Evolutionary conservation across 2,329 filamentous ascomycete genomes (phyloP), one percentile per base, ranked within the genome.

Genomic region (Fusarium domesticum): DNA sequence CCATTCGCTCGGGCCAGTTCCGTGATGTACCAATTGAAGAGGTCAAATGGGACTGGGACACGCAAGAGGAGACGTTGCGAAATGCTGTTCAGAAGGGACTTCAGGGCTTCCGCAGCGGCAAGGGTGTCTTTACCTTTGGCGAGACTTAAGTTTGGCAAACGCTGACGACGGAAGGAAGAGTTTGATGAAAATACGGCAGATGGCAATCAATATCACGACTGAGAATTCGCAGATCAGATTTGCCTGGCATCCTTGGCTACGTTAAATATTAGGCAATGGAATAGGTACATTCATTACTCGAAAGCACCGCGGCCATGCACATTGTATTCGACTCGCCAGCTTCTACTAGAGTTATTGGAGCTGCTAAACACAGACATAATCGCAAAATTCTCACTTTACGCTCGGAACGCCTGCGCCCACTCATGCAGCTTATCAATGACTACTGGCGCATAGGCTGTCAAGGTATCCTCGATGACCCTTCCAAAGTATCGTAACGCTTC

Each of bases 401-500:
- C 84, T 65, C 88, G 80, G 73, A 92, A 92, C 41, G 88, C 87
- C 72, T 98, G 93, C 49, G 95, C 88, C 71, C 96, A 83, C 58
- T 92, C 90, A 71, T 98, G 93, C 56, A 97, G 73, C 58, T 89
- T 84, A 72, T 98, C 93, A 72, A 98, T 96, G 31, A 97, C 86
- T 4, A 95, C 89, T 0, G 91, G 90, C 57, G 95, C 91, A 59
- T 95, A 84, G 36, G 90, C 90, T 65, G 88, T 91, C 51, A 93
- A 77, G 51, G 89, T 92, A 64, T 96, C 90, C 57, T 93, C 88
- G 62, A 98, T 95, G 47, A 97, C 77, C 50, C 86, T 81, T 58
- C 95, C 91, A 64, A 97, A 87, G 64, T 92, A 83, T 39, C 87
- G 73, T 47, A 96, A 87, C 1, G 93, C 92, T 61, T 97, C 92